Evolutionary conservation across 805 yeast species (phyloP), one percentile per base, ranked within the genome.

Genomic region (Wickerhamiella musiphila): DNA sequence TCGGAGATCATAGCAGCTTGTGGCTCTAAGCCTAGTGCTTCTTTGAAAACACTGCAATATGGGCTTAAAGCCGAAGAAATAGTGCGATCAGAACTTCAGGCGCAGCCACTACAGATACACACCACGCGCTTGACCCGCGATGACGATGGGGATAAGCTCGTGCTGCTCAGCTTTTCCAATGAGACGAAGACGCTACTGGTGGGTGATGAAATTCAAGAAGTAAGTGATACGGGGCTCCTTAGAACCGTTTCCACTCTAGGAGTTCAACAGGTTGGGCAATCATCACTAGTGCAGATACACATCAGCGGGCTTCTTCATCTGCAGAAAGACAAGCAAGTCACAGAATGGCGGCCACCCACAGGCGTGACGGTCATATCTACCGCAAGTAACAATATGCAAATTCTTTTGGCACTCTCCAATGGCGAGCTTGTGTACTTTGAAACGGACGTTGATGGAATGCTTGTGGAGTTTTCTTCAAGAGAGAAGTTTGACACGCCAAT

Each of bases 381-480:
- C 1, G 48, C 78, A 1, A 53, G 75, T 3, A 79, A 82, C 12
- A 57, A 63, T 16, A 61, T 66, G 2, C 96, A 90, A 51, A 57
- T 84, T 1, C 70, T 67, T 0, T 43, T 86, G 4, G 82, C 73
- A 0, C 53, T 90, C 4, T 73, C 90, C 2, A 78, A 74, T 45
- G 61, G 71, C 34, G 84, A 78, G 35, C 43, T 86, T 3, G 73
- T 76, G 3, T 86, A 86, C 52, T 86, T 90, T 51, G 95, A 86
- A 51, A 57, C 73, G 18, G 79, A 70, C 40, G 65, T 65, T 8
- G 64, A 61, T 18, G 83, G 73, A 41, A 64, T 70, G 29, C 56
- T 90, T 30, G 65, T 71, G 21, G 94, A 86, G 47, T 75, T 71
- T 43, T 71, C 70, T 33, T 74, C 70, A 26, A 57, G 70, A 10